These are phyloP conservation scores for Agrocybe pediades DNA, from an alignment of 768 basidiomycete genomes.

Conservation along the genomic window DNA sequence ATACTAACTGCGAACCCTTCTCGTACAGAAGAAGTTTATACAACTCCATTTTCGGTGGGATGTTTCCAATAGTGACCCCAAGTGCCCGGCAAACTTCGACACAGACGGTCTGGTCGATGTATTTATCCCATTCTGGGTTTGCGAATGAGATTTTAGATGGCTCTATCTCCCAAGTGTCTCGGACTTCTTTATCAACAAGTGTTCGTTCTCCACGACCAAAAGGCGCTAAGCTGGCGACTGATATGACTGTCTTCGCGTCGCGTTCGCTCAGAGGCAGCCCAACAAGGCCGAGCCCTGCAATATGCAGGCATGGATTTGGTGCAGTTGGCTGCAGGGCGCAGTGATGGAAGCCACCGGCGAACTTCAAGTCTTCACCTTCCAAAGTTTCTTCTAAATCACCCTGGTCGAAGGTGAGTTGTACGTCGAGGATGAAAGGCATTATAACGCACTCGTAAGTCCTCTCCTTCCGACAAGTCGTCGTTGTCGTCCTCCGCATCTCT, in stretches of 20 bases:
- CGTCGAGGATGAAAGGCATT: not conserved
- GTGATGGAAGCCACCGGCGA: constrained; percentile 35
- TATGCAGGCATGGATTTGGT: constrained; percentile 41
- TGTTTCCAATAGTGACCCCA: constrained; percentile 31
- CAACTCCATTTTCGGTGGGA: constrained; percentile 37
- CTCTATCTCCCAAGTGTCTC: constrained; percentile 56
- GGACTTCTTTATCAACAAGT: constrained; percentile 41
- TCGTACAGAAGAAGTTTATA: constrained; percentile 53
- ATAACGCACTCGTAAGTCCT: not conserved
- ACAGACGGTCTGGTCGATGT: constrained; percentile 28
- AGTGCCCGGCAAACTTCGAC: constrained; percentile 33
- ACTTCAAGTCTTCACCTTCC: constrained; percentile 25
- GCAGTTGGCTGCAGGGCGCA: constrained; percentile 22
- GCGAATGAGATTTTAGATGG: constrained; percentile 37
- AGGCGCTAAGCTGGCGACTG: constrained; percentile 37
- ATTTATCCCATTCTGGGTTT: constrained; percentile 42
- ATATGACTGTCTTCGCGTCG: constrained; percentile 40
- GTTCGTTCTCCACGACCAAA: constrained; percentile 47
- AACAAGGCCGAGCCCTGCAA: constrained; percentile 41
- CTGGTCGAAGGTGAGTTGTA: constrained; percentile 14
- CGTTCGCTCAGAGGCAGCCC: constrained; percentile 42
- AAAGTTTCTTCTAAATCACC: constrained; percentile 31
- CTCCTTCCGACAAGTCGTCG: not conserved
- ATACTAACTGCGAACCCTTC: constrained; percentile 47
- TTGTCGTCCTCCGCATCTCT: not conserved